phyloP scores from a whole-genome alignment of 495 filamentous ascomycete species.

The Xylaria longipes region DNA sequence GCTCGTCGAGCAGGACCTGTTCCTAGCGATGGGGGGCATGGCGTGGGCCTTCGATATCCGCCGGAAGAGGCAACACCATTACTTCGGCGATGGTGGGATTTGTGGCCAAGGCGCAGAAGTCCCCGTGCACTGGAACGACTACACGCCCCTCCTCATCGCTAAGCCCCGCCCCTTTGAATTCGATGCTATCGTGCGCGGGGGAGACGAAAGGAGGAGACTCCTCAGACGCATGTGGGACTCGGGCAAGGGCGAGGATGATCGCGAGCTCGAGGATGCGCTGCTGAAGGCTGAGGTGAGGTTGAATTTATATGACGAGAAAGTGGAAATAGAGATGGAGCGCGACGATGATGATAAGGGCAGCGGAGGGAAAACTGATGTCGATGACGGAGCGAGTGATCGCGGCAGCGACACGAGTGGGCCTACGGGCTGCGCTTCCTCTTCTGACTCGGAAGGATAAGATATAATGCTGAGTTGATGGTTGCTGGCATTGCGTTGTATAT shows the following conservation, averaged over 20 bases:
- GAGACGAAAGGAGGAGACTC: conserved; percentile 35
- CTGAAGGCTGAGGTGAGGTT: background rate
- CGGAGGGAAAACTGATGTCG: background rate
- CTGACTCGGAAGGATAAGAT: background rate
- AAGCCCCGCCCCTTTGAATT: conserved; percentile 57
- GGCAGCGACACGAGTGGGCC: conserved; percentile 22
- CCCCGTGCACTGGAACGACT: conserved; percentile 57
- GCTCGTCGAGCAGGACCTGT: conserved; percentile 62
- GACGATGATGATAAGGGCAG: background rate
- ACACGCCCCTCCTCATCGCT: conserved; percentile 59
- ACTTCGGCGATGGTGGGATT: background rate
- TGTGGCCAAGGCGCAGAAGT: conserved; percentile 48
- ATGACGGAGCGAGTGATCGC: background rate
- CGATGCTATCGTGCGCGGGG: conserved; percentile 46
- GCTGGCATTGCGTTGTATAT: background rate
- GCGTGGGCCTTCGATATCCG: conserved; percentile 63
- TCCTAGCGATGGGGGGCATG: conserved; percentile 63
- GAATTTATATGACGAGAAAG: background rate
- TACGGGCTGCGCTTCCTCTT: conserved; percentile 2
- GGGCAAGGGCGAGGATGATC: conserved; percentile 36
- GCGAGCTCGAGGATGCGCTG: background rate
- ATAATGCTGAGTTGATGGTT: background rate
- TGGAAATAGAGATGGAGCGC: conserved; percentile 27
- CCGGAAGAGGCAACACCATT: conserved; percentile 44
- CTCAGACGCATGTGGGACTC: conserved; percentile 47